Percentiles rank a stretch among this genome's conserved stretches.
Evolutionary conservation across 768 basidiomycete species (phyloP).

Genomic region (Ramaria sp.): DNA sequence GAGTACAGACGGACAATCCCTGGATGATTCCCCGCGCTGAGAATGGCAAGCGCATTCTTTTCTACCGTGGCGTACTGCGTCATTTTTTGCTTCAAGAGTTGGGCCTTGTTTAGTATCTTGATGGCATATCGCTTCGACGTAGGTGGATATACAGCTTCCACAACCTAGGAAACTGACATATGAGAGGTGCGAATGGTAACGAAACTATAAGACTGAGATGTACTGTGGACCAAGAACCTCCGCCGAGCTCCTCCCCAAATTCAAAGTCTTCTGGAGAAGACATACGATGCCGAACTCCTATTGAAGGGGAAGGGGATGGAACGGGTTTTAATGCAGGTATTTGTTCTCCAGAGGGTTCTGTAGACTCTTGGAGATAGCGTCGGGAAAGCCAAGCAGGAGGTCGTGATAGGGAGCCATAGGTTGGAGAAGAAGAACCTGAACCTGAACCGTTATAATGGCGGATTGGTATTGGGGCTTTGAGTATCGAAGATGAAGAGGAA

Average conservation of each 20-base stretch:
- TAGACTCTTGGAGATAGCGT: not conserved
- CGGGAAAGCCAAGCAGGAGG: conserved; percentile 2
- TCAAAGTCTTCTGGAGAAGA: conserved; percentile 18
- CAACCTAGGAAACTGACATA: conserved; percentile 13
- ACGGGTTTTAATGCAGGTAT: not conserved
- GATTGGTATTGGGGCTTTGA: not conserved
- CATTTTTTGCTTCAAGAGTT: conserved; percentile 26
- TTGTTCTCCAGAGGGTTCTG: not conserved
- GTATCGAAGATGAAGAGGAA: not conserved
- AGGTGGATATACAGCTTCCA: conserved; percentile 13
- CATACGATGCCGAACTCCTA: not conserved
- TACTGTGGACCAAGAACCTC: conserved; percentile 26
- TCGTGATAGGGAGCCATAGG: not conserved
- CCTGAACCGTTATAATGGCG: not conserved
- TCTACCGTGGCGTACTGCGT: conserved; percentile 26
- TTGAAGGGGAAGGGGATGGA: not conserved
- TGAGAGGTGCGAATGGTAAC: not conserved
- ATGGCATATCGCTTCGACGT: conserved; percentile 24
- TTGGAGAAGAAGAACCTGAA: not conserved
- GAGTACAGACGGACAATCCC: conserved; percentile 25
- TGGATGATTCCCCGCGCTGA: conserved; percentile 19
- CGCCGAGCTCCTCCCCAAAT: conserved; percentile 23
- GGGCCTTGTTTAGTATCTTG: conserved; percentile 28
- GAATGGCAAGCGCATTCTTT: conserved; percentile 20
- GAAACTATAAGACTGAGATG: not conserved